phyloP scores from a whole-genome alignment of 2,329 filamentous ascomycete species.

The Claviceps digitariae region DNA sequence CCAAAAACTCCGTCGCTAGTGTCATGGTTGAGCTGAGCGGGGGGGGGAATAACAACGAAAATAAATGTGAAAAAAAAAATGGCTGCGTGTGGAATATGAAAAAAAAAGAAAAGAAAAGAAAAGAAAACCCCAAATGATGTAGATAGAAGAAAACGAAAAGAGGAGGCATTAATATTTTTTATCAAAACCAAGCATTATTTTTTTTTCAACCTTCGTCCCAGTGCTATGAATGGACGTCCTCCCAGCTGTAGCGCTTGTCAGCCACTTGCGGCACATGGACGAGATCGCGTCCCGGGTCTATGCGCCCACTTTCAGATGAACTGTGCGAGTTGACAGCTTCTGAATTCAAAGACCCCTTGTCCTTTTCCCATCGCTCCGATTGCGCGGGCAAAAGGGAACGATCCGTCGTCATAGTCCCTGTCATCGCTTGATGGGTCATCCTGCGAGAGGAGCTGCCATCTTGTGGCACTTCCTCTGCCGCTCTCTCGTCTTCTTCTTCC shows the following conservation, averaged over 20 bases:
- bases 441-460: slow-evolving; percentile 10
- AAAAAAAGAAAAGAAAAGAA: not conserved
- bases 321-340: not conserved
- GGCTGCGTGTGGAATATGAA: not conserved
- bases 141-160: not conserved
- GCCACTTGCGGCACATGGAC: slow-evolving; percentile 39
- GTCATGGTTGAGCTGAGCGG: not conserved
- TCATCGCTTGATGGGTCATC: not conserved
- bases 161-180: not conserved
- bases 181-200: not conserved
- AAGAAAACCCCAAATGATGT: not conserved
- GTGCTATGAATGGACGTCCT: slow-evolving; percentile 17
- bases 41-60: not conserved
- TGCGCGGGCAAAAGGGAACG: not conserved
- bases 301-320: slow-evolving; percentile 18
- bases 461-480: slow-evolving; percentile 15
- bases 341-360: not conserved
- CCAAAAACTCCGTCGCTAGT: not conserved
- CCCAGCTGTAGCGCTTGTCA: slow-evolving; percentile 38
- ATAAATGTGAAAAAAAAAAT: not conserved
- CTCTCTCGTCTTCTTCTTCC: slow-evolving; percentile 37
- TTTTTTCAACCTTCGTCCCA: not conserved
- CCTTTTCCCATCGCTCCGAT: not conserved
- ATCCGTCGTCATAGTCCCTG: not conserved
- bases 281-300: slow-evolving; percentile 30